Percentiles rank a stretch among this genome's conserved stretches.
These are phyloP conservation scores for Saccharomyces hybrid DNA, from an alignment of 1,139 yeast species.

Conservation along the genomic window DNA sequence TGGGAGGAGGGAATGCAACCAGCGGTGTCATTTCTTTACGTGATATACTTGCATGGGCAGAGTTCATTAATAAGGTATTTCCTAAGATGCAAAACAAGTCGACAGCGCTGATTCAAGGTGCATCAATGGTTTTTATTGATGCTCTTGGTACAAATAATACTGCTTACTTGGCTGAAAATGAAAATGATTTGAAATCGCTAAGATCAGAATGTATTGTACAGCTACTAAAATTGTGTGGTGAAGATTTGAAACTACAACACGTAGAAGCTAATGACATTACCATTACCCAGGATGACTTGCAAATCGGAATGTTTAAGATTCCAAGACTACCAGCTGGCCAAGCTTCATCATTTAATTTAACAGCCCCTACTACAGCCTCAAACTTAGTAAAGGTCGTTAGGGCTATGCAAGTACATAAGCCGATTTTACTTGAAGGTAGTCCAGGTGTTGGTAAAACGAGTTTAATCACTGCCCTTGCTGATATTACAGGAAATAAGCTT, in stretches of 20 bases:
- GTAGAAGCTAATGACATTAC: constrained; percentile 28
- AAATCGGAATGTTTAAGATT: constrained; percentile 48
- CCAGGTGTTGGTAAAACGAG: constrained; percentile 99
- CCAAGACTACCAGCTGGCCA: constrained; percentile 31
- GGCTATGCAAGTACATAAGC: constrained; percentile 87
- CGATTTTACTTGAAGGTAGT: constrained; percentile 88
- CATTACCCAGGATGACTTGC: constrained; percentile 32
- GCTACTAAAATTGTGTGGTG: constrained; percentile 41
- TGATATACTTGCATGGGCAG: constrained; percentile 90
- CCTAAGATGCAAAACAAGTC: constrained; percentile 27
- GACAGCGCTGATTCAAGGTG: constrained; percentile 70
- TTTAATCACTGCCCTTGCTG: constrained; percentile 78
- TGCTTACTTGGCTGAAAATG: constrained; percentile 70
- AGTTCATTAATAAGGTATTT: constrained; percentile 54
- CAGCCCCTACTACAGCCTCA: constrained; percentile 87
- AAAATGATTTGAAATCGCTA: constrained; percentile 41
- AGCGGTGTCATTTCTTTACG: constrained; percentile 84
- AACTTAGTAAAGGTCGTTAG: constrained; percentile 86
- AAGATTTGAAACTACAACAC: constrained; percentile 38
- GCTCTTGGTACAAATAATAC: constrained; percentile 88
- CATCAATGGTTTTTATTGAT: constrained; percentile 90
- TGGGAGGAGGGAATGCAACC: constrained; percentile 67
- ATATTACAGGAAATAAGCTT: constrained; percentile 66
- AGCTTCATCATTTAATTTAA: constrained; percentile 51
- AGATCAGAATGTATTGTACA: constrained; percentile 51